phyloP scores from a whole-genome alignment of 805 yeast genomes.

The Yarrowia porcina region DNA sequence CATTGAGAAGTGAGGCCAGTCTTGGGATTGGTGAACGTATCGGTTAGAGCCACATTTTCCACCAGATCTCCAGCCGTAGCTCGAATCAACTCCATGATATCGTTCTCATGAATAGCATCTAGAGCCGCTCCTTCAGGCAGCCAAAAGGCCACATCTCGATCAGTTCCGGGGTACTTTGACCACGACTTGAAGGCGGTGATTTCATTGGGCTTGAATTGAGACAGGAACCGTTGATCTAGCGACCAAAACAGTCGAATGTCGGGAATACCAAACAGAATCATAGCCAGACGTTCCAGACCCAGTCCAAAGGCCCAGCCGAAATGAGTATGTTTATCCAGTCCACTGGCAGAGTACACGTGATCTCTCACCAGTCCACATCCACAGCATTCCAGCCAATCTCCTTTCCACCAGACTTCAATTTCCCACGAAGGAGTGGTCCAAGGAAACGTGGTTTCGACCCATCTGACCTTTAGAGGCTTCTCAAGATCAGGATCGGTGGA shows the following conservation, averaged over 20 bases:
- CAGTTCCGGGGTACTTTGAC: constrained; percentile 84
- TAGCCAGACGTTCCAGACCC: constrained; percentile 92
- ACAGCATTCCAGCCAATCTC: constrained; percentile 95
- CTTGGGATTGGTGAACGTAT: constrained; percentile 82
- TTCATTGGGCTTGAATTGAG: constrained; percentile 63
- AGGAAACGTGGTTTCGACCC: constrained; percentile 95
- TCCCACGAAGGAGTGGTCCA: constrained; percentile 99
- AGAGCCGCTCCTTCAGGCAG: constrained; percentile 44
- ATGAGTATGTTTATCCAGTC: constrained; percentile 51
- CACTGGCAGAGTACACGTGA: constrained; percentile 71
- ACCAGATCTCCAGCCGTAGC: constrained; percentile 78
- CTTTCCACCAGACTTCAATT: constrained; percentile 98
- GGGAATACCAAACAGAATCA: constrained; percentile 92
- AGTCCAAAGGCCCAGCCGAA: constrained; percentile 96
- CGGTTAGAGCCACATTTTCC: constrained; percentile 76
- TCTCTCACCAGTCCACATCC: constrained; percentile 92
- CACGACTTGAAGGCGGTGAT: constrained; percentile 79
- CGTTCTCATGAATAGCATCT: constrained; percentile 68
- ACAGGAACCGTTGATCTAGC: constrained; percentile 65
- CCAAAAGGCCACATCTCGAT: constrained; percentile 93
- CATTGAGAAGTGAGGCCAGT: constrained; percentile 74
- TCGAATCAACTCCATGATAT: constrained; percentile 89
- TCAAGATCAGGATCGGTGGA: constrained; percentile 56
- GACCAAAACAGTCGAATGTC: constrained; percentile 95
- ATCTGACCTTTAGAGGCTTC: constrained; percentile 79